Conservation (phyloP, 768 basidiomycete genomes). For the Boletus sp. region DNA sequence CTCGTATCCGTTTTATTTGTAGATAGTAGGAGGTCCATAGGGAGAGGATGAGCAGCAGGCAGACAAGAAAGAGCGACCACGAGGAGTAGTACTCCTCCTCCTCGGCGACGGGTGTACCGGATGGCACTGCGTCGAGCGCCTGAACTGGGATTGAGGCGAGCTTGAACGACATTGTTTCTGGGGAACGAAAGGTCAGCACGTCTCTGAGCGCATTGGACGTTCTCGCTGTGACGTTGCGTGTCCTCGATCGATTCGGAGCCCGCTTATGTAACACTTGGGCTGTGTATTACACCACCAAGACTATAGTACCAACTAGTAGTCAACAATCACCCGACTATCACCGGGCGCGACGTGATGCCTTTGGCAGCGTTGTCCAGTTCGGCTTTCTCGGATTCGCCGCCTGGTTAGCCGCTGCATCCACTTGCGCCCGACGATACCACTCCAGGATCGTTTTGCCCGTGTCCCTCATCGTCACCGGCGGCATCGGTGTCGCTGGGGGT, state of each 20-base stretch:
- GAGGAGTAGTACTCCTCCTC: slow-evolving; percentile 91
- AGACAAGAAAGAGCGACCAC: slow-evolving; percentile 92
- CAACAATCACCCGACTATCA: not conserved
- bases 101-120: slow-evolving; percentile 48
- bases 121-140: slow-evolving; percentile 22
- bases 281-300: not conserved
- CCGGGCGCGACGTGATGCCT: slow-evolving; percentile 15
- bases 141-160: slow-evolving; percentile 36
- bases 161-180: slow-evolving; percentile 37
- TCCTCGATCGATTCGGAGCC: too few relatives aligned
- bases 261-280: slow-evolving; percentile 21
- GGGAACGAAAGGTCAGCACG: not conserved
- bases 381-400: slow-evolving; percentile 15
- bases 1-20: slow-evolving; percentile 93
- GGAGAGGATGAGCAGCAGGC: slow-evolving; percentile 88
- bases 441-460: slow-evolving; percentile 20
- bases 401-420: slow-evolving; percentile 2
- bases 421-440: slow-evolving; percentile 12
- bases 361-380: slow-evolving; percentile 24
- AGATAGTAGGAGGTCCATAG: slow-evolving; percentile 97
- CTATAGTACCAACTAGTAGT: not conserved
- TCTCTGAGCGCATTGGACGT: too few relatives aligned
- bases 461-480: slow-evolving; percentile 31
- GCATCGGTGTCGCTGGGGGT: slow-evolving; percentile 15
- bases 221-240: too few relatives aligned